Percentiles rank a stretch among this genome's conserved stretches.
These are phyloP conservation scores for Geotrichum candidum DNA, from an alignment of 1,139 yeast genomes.

Conservation along the genomic window DNA sequence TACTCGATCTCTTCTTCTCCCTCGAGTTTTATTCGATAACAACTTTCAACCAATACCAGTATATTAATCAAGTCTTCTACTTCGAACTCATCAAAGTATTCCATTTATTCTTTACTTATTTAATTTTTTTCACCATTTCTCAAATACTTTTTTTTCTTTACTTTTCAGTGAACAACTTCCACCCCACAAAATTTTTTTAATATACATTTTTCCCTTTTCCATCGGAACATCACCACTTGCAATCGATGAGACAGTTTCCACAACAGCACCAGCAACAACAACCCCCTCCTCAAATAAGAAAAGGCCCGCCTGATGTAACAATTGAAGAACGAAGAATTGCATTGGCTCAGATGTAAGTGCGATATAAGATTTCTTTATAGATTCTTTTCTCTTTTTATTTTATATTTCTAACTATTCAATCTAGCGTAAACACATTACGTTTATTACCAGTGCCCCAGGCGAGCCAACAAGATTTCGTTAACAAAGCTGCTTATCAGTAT, in stretches of 20 bases:
- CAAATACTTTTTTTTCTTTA: no score
- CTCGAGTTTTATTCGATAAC: no score
- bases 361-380: background rate
- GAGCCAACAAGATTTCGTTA: background rate
- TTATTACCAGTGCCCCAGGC: background rate
- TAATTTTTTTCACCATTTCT: no score
- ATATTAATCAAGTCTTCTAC: no score
- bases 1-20: no score
- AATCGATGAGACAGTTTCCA: background rate
- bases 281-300: background rate
- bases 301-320: background rate
- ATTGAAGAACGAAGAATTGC: background rate
- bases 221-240: background rate
- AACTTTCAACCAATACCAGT: no score
- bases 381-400: background rate
- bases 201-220: background rate
- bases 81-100: no score
- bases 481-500: background rate
- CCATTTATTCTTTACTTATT: no score
- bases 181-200: background rate
- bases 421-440: conserved; percentile 1
- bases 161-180: no score
- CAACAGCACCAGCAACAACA: conserved; percentile 2
- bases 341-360: background rate
- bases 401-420: background rate